These are phyloP conservation scores for Exophiala dermatitidis DNA, from an alignment of 2,329 filamentous ascomycete species.

Conservation along the genomic window DNA sequence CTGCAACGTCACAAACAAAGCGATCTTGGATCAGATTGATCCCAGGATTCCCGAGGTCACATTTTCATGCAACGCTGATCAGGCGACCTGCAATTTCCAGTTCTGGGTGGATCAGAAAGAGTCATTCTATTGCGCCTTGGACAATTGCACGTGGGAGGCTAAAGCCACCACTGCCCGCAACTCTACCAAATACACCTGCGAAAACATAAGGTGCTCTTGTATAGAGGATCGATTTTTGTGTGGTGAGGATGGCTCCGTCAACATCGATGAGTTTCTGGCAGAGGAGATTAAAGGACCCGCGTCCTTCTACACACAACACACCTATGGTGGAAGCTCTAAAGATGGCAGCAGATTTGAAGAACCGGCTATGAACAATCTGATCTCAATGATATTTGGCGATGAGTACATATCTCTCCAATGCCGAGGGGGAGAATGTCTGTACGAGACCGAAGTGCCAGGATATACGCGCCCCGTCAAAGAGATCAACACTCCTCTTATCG, in stretches of 20 bases:
- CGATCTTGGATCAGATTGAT: slow-evolving; percentile 81
- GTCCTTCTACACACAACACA: slow-evolving; percentile 63
- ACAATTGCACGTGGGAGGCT: slow-evolving; percentile 67
- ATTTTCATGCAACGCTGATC: slow-evolving; percentile 75
- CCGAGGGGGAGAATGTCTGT: slow-evolving; percentile 81
- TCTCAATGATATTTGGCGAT: slow-evolving; percentile 83
- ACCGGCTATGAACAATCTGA: slow-evolving; percentile 85
- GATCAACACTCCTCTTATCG: slow-evolving; percentile 95
- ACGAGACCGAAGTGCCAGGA: slow-evolving; percentile 85
- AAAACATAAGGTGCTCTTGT: slow-evolving; percentile 78
- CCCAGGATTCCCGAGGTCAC: slow-evolving; percentile 85
- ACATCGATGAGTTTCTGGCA: slow-evolving; percentile 81
- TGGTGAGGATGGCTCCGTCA: slow-evolving; percentile 81
- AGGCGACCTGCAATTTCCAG: slow-evolving; percentile 83
- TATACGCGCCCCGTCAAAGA: slow-evolving; percentile 82
- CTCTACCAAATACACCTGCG: slow-evolving; percentile 75
- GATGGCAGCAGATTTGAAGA: slow-evolving; percentile 81
- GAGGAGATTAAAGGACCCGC: slow-evolving; percentile 81
- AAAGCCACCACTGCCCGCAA: slow-evolving; percentile 65
- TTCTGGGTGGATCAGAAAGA: slow-evolving; percentile 95
- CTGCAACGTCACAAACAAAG: slow-evolving; percentile 92
- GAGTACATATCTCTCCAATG: slow-evolving; percentile 78
- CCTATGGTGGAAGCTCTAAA: slow-evolving; percentile 50
- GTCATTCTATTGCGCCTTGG: slow-evolving; percentile 91
- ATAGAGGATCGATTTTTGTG: slow-evolving; percentile 90